Percentiles rank a stretch among this genome's conserved stretches.
Conservation (phyloP, 768 basidiomycete genomes). For the Leucocoprinus leucothites region DNA sequence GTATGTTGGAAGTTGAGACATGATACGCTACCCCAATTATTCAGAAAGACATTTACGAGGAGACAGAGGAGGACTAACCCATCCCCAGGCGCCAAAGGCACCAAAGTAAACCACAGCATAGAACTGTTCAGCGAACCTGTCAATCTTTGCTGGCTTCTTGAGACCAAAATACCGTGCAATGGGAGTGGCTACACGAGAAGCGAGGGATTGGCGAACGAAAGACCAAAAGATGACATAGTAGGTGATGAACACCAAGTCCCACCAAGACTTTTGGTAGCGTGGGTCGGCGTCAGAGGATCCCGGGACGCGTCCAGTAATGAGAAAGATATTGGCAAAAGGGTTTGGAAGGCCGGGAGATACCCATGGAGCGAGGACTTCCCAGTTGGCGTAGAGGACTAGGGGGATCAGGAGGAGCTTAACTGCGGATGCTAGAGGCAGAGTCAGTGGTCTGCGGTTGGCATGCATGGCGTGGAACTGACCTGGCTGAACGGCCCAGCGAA, state of each 20-base stretch:
- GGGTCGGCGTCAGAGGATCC: conserved; percentile 50
- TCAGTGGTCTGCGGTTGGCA: not conserved
- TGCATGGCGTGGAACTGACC: conserved; percentile 35
- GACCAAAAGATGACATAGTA: conserved; percentile 90
- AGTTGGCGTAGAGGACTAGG: conserved; percentile 59
- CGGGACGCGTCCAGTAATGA: conserved; percentile 64
- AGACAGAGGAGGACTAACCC: conserved; percentile 48
- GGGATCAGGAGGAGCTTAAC: conserved; percentile 65
- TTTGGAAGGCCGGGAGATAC: conserved; percentile 52
- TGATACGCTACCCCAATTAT: conserved; percentile 58
- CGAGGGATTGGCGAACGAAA: conserved; percentile 75
- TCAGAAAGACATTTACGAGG: not conserved
- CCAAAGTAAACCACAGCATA: conserved; percentile 85
- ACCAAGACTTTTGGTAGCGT: conserved; percentile 67
- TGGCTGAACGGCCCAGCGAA: conserved; percentile 76
- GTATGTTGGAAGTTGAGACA: conserved; percentile 77
- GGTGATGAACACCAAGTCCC: conserved; percentile 75
- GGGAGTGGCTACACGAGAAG: conserved; percentile 61
- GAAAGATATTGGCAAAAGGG: conserved; percentile 70
- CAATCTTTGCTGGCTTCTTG: conserved; percentile 59
- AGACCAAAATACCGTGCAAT: conserved; percentile 73
- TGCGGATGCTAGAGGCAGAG: conserved; percentile 48
- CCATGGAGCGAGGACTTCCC: conserved; percentile 50
- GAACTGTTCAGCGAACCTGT: conserved; percentile 88
- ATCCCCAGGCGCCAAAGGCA: conserved; percentile 69